Evolutionary conservation across 23 red algal genomes (phyloP).

Genomic region (Gracilaria domingensis): DNA sequence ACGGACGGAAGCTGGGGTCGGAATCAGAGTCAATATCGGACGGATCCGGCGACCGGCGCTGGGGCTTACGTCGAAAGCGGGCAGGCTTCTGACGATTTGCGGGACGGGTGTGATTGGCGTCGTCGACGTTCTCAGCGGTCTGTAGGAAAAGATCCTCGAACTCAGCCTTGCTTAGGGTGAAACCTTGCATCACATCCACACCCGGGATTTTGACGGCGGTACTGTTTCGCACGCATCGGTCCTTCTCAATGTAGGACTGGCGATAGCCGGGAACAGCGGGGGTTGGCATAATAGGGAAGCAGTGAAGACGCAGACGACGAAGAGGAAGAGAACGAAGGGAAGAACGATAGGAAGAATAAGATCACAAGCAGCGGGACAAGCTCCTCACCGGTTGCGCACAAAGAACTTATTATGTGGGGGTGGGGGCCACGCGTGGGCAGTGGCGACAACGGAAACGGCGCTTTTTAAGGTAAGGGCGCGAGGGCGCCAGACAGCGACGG

Average conservation of each 20-base stretch:
- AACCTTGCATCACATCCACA: slow-evolving; percentile 65
- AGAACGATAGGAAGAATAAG: not conserved
- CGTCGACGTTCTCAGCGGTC: slow-evolving; percentile 60
- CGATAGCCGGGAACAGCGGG: slow-evolving; percentile 45
- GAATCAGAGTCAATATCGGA: not conserved
- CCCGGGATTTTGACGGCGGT: slow-evolving; percentile 60
- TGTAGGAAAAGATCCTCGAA: slow-evolving; percentile 74
- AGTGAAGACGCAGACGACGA: not conserved
- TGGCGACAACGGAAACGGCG: not conserved
- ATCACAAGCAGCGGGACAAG: slow-evolving; percentile 45
- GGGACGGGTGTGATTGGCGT: slow-evolving; percentile 10
- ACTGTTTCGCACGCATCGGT: slow-evolving; percentile 68
- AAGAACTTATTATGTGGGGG: slow-evolving; percentile 6
- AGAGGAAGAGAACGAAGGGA: not conserved
- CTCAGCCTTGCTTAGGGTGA: slow-evolving; percentile 59
- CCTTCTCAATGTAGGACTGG: slow-evolving; percentile 75
- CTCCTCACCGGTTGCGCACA: slow-evolving; percentile 32
- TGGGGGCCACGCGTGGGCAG: not conserved
- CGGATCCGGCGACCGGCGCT: not conserved
- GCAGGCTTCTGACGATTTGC: not conserved
- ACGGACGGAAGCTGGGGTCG: slow-evolving; percentile 12
- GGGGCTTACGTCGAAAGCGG: slow-evolving; percentile 33
- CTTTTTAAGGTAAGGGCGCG: slow-evolving; percentile 20
- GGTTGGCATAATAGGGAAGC: slow-evolving; percentile 13
- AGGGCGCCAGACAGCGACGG: not conserved